A percentile compares a stretch with the other conserved stretches of the same genome.
Conservation (phyloP, 805 yeast species). For the Wickerhamomyces mucosus region DNA sequence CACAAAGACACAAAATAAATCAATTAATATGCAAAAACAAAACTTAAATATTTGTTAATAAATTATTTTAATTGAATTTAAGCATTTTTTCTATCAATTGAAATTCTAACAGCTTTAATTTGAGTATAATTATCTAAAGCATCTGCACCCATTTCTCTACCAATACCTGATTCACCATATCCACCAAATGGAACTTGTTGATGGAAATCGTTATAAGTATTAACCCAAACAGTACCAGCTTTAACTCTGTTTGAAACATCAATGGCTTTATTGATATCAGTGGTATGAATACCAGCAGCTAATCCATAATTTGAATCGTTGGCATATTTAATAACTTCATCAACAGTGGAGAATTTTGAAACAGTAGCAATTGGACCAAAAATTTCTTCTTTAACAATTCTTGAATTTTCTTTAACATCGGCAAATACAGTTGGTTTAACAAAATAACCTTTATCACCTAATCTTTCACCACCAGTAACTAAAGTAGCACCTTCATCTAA, state of each 20-base stretch:
- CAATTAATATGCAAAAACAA: too few species aligned
- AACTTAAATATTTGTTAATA: too few species aligned
- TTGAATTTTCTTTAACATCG: slow-evolving; percentile 58
- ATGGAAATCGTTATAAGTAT: slow-evolving; percentile 85
- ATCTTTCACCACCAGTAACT: slow-evolving; percentile 61
- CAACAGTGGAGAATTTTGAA: slow-evolving; percentile 71
- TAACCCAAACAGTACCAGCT: slow-evolving; percentile 90
- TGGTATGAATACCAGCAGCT: slow-evolving; percentile 86
- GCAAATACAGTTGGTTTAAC: slow-evolving; percentile 68
- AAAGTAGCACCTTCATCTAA: slow-evolving; percentile 75
- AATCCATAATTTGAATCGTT: slow-evolving; percentile 80
- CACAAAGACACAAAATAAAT: too few species aligned
- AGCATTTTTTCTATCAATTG: slow-evolving; percentile 12
- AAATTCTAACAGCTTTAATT: slow-evolving; percentile 67
- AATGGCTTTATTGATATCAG: slow-evolving; percentile 63
- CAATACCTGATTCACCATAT: slow-evolving; percentile 81
- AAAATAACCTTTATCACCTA: slow-evolving; percentile 54
- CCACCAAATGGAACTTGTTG: slow-evolving; percentile 90
- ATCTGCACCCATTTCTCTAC: slow-evolving; percentile 88
- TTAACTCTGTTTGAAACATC: slow-evolving; percentile 64
- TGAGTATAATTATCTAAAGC: slow-evolving; percentile 82
- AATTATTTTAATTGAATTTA: too few species aligned
- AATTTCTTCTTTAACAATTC: slow-evolving; percentile 67
- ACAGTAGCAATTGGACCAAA: slow-evolving; percentile 90
- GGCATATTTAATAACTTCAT: slow-evolving; percentile 70